Evolutionary conservation across 1,284 basidiomycete genomes (phyloP), one percentile per base, ranked within the genome.

Genomic region (Ustilago curta): DNA sequence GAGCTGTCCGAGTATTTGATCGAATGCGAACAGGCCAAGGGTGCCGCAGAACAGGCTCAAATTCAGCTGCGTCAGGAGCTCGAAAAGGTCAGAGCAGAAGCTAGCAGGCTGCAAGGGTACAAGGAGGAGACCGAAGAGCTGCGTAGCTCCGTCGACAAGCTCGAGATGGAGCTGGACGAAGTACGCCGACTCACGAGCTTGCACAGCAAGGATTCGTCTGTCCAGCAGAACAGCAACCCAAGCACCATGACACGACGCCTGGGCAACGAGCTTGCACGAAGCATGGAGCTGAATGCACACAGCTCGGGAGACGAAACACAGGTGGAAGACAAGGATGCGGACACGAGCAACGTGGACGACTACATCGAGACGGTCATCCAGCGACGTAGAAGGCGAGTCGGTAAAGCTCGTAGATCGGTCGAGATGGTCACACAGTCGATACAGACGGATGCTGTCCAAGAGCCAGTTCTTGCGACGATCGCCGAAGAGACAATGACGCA

Each of bases 161-260:
- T 75, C 45, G 67, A 75, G 31, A 66, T 67, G 72, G 67, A 75
- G 54, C 59, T 66, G 11, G 67, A 70, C 47, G 72, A 75, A 47
- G 23, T 74, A 45, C 61, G 66, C 16, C 61, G 71, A 16, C 54
- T 74, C 19, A 63, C 71, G 3, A 66, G 57, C 14, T 32, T 61
- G 9, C 62, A 72, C 47, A 68, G 63, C 50, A 68, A 73, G 19
- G 64, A 74, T n/a, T 58, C 56, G 4, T 75, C 70, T 21, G 55
- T 53, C 1, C 86, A 91, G 21, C 59, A 57, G 23, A 51, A 66
- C 37, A 70, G 72, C 60, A 67, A 67, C 31, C 72, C 59, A 4
- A 39, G 50, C 8, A 70, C 67, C n/a, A 31, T 70, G 23, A 59
- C 59, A 2, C 47, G 64, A 31, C 57, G 67, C 2, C 59, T 75